These are phyloP conservation scores for Allomyces macrogynus DNA, from an alignment of 192 early-diverging fungal species.

Conservation along the genomic window DNA sequence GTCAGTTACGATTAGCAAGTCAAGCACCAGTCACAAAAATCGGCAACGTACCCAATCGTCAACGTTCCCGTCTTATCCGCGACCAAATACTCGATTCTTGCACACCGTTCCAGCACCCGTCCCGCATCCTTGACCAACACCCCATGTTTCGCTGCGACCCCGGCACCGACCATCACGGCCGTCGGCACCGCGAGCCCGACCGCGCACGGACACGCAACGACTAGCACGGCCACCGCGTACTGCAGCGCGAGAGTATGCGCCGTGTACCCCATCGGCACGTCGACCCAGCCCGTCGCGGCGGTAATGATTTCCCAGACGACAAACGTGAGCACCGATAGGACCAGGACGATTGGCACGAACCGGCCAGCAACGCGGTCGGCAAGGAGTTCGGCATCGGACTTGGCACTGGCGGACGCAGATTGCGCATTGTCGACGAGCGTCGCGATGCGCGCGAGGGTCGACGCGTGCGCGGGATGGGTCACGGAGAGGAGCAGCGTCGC, in stretches of 20 bases:
- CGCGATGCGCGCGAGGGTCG: constrained; percentile 39
- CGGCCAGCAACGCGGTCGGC: constrained; percentile 38
- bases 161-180: constrained; percentile 54
- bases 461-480: constrained; percentile 34
- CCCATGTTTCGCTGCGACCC: constrained; percentile 39
- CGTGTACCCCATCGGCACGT: constrained; percentile 22
- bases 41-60: constrained; percentile 27
- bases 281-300: constrained; percentile 13
- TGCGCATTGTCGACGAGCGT: constrained; percentile 34
- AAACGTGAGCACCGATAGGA: constrained; percentile 31
- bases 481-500: constrained; percentile 40
- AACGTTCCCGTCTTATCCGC: constrained; percentile 79
- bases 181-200: constrained; percentile 47
- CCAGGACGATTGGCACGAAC: constrained; percentile 44
- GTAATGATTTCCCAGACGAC: constrained; percentile 25
- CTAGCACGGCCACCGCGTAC: constrained; percentile 37
- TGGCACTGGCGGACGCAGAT: constrained; percentile 8
- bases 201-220: constrained; percentile 55
- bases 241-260: constrained; percentile 26
- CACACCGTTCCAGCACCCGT: constrained; percentile 43
- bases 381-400: constrained; percentile 23
- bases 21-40: too few species aligned
- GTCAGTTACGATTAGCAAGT: too few species aligned
- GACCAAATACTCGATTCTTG: constrained; percentile 33
- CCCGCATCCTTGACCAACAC: constrained; percentile 57